Conservation (phyloP, 371 early-diverging fungal genomes). For the Apophysomyces trapeziformis region DNA sequence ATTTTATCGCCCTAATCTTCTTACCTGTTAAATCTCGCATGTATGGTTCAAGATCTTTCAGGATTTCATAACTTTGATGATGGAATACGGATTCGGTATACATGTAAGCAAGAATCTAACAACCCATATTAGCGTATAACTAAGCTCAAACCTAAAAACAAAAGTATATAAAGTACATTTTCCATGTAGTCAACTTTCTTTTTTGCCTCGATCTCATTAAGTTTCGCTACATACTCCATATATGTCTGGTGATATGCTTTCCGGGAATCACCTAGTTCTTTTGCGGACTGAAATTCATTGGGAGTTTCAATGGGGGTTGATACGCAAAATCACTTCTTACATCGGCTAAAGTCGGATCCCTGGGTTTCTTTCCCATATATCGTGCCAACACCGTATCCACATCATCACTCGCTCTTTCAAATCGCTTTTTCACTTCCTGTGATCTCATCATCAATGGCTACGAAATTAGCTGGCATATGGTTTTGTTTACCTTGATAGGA, state of each 20-base stretch:
- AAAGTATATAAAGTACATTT: conserved; percentile 54
- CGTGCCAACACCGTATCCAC: conserved; percentile 60
- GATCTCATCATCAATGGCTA: no score
- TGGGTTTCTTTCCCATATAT: conserved; percentile 67
- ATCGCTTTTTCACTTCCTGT: conserved; percentile 66
- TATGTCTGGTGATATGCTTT: conserved; percentile 64
- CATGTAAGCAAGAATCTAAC: conserved; percentile 68
- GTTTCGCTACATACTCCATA: conserved; percentile 67
- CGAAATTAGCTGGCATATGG: not conserved
- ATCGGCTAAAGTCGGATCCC: conserved; percentile 63
- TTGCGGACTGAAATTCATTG: conserved; percentile 45
- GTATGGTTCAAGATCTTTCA: conserved; percentile 77
- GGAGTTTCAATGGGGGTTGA: not conserved
- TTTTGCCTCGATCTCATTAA: conserved; percentile 70
- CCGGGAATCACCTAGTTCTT: conserved; percentile 63
- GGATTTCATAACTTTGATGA: conserved; percentile 75
- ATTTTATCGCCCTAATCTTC: not conserved
- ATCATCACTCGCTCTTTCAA: conserved; percentile 72
- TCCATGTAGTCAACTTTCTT: conserved; percentile 79
- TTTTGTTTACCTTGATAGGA: conserved; percentile 59
- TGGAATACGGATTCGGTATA: conserved; percentile 77
- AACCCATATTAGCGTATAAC: not conserved
- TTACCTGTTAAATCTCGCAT: conserved; percentile 74
- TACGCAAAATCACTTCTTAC: conserved; percentile 30
- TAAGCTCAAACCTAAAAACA: not conserved